Evolutionary conservation across 768 basidiomycete species (phyloP), one percentile per base, ranked within the genome.

Genomic region (Leccinum disarticulatum): DNA sequence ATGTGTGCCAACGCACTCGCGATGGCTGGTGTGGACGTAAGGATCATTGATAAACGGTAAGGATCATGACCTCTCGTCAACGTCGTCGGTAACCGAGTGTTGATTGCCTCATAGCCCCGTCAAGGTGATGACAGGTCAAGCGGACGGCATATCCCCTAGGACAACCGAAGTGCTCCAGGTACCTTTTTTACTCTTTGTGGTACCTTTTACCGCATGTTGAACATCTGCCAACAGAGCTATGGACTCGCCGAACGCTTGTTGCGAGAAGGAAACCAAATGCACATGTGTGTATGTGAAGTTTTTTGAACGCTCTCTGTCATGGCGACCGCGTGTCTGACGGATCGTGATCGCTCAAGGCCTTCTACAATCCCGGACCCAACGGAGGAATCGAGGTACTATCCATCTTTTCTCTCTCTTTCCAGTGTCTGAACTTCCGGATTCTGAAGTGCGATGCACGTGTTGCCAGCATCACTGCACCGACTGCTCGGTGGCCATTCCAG

Each of bases 401-500:
- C 9, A 14, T 38, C 3, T 47, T 33, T 13, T 19, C 53, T 19
- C 4, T 11, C 13, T 28, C 41, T 52, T 35, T 50, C 52, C 48
- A 14, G 30, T 46, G 19, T 49, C 54, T 63, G 27, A 58, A 28
- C 7, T 17, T 8, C 38, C 22, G 58, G 22, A 31, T 56, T 27
- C 36, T 30, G 0, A 64, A 90, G 87, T 77, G 86, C 17, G 85
- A 84, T 8, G 83, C 85, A 48, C 82, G 87, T 15, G 81, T 81
- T 1, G 77, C 86, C 15, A 86, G 88, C 66, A 79, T 90, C 27
- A 82, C 80, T 6, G 83, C 85, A 1, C 76, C 83, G 3, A 80
- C 80, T 25, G 87, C 88, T 2, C 80, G 88, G 19, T 91, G 81
- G 71, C 88, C 87, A 11, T 91, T 88, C 60, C 87, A 88, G 76